Evolutionary conservation across 2,329 filamentous ascomycete genomes (phyloP).

Genomic region (Pseudogymnoascus verrucosus): DNA sequence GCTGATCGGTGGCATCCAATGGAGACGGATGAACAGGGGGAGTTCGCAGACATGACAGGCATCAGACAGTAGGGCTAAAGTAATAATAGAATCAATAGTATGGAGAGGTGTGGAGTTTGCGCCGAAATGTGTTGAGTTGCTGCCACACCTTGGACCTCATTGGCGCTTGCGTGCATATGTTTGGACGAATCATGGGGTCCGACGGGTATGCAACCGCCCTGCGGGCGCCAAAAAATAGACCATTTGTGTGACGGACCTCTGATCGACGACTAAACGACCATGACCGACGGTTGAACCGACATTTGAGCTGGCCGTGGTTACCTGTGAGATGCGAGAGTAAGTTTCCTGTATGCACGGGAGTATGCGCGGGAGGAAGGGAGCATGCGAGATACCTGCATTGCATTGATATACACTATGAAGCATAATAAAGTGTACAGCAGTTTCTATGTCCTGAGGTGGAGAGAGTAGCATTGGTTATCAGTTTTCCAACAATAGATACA

Average conservation of each 20-base stretch:
- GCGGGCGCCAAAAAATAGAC: slow-evolving; percentile 5
- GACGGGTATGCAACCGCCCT: not conserved
- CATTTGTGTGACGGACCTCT: not conserved
- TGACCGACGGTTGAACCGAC: not conserved
- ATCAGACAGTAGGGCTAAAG: not conserved
- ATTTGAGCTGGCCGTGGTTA: not conserved
- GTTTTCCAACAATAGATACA: not conserved
- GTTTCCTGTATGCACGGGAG: slow-evolving; percentile 2
- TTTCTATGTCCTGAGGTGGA: not conserved
- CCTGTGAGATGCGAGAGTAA: not conserved
- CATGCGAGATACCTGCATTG: slow-evolving; percentile 5
- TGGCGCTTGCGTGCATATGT: slow-evolving; percentile 5
- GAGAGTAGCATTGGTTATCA: not conserved
- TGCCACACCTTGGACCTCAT: not conserved
- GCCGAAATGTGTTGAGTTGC: not conserved
- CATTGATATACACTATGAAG: slow-evolving; percentile 3
- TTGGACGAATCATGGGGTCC: not conserved
- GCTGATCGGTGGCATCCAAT: slow-evolving; percentile 6
- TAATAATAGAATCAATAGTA: slow-evolving; percentile 7
- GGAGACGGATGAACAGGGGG: not conserved
- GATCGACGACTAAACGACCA: not conserved
- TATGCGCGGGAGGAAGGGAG: slow-evolving; percentile 6
- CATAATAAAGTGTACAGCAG: not conserved
- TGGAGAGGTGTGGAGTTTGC: not conserved
- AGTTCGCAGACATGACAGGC: not conserved